A percentile compares a stretch with the other conserved stretches of the same genome.
These are phyloP conservation scores for Aspergillus piperis DNA, from an alignment of 2,329 filamentous ascomycete genomes.

Conservation along the genomic window DNA sequence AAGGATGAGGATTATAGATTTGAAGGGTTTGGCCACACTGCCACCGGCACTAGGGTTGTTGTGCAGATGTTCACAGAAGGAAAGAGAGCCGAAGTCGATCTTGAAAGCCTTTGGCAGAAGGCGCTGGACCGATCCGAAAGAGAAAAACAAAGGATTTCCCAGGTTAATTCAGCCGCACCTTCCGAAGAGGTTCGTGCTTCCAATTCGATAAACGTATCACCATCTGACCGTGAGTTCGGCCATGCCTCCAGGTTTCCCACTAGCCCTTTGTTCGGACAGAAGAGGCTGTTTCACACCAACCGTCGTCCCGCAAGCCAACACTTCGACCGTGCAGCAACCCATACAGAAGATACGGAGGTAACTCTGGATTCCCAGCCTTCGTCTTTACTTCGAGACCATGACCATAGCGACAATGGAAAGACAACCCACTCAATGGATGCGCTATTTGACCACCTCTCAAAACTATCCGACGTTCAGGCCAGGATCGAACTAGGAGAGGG, in stretches of 20 bases:
- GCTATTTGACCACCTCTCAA: constrained; percentile 32
- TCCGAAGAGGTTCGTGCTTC: constrained; percentile 27
- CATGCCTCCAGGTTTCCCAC: constrained; percentile 18
- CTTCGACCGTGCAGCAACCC: not conserved
- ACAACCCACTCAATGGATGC: constrained; percentile 17
- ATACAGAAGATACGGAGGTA: not conserved
- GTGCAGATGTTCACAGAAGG: constrained; percentile 73
- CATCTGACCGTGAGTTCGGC: constrained; percentile 25
- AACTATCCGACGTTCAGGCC: constrained; percentile 34
- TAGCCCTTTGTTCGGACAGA: constrained; percentile 29
- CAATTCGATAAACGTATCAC: constrained; percentile 19
- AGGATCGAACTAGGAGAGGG: constrained; percentile 39
- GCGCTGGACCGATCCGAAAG: constrained; percentile 45
- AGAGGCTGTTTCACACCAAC: constrained; percentile 30
- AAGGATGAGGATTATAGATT: constrained; percentile 46
- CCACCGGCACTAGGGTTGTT: constrained; percentile 62
- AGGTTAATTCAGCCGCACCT: constrained; percentile 22
- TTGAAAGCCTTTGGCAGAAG: constrained; percentile 65
- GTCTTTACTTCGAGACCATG: not conserved
- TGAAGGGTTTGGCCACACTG: constrained; percentile 72
- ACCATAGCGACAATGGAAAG: not conserved
- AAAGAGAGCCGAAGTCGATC: constrained; percentile 66
- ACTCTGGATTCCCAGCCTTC: not conserved
- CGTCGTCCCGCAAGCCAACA: constrained; percentile 3
- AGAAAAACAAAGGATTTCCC: constrained; percentile 39